Conservation (phyloP, 495 filamentous ascomycete species). For the Penicillium ochrochloron region DNA sequence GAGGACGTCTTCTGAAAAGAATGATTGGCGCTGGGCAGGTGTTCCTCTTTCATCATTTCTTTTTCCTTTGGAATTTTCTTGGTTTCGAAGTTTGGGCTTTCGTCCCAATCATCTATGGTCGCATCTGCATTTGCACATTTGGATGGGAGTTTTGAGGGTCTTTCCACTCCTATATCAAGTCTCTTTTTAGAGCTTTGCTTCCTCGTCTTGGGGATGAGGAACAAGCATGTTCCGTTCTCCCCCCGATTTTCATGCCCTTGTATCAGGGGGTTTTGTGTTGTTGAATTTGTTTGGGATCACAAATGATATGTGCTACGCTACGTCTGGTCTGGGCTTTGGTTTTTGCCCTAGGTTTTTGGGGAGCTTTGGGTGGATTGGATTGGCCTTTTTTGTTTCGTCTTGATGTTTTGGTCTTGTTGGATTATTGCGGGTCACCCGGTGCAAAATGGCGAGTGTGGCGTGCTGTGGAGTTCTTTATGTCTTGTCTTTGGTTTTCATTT, state of each 20-base stretch:
- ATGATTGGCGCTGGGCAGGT: constrained; percentile 16
- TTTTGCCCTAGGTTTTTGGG: neutral
- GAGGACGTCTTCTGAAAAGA: constrained; percentile 54
- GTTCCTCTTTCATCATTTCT: constrained; percentile 17
- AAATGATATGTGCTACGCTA: neutral
- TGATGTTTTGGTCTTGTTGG: constrained; percentile 8
- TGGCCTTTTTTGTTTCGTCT: neutral
- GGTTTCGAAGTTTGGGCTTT: neutral
- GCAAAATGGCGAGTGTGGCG: constrained; percentile 29
- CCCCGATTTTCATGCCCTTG: neutral
- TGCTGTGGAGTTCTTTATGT: constrained; percentile 16
- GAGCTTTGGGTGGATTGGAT: neutral
- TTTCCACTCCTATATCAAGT: constrained; percentile 8
- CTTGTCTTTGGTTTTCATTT: neutral
- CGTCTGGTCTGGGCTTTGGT: neutral
- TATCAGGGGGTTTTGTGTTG: neutral
- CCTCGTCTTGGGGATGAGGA: neutral
- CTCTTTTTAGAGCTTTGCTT: constrained; percentile 2
- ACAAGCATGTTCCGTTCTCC: constrained; percentile 3
- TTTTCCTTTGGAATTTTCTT: neutral
- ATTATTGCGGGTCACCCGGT: constrained; percentile 7
- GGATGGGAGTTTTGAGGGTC: constrained; percentile 12
- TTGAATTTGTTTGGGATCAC: neutral
- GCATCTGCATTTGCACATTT: constrained; percentile 32
- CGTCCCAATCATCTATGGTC: constrained; percentile 8